Evolutionary conservation across 441 rosid genomes (phyloP).

Genomic region (Arabidopsis hybrid): DNA sequence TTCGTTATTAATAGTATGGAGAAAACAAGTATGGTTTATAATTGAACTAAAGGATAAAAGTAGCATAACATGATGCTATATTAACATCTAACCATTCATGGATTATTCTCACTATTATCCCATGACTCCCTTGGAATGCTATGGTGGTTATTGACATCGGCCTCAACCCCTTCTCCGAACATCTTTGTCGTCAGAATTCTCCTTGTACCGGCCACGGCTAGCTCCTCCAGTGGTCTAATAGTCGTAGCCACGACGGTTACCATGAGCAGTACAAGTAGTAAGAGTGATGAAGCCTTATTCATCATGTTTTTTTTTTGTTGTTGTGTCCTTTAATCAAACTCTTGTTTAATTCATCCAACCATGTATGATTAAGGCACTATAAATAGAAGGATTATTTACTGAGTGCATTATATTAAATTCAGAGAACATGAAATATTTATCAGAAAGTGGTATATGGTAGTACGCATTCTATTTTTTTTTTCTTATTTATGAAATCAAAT

Average conservation of each 20-base stretch:
- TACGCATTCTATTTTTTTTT: slow-evolving; percentile 9
- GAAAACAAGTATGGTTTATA: not conserved
- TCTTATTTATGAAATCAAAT: not conserved
- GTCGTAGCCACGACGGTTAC: not conserved
- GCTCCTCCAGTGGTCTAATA: not conserved
- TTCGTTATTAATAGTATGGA: not conserved
- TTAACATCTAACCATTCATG: slow-evolving; percentile 2
- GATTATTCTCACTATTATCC: slow-evolving; percentile 27
- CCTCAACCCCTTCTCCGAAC: slow-evolving; percentile 35
- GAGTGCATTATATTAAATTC: not conserved
- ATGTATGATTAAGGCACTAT: not conserved
- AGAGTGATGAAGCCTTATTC: slow-evolving; percentile 17
- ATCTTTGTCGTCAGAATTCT: not conserved
- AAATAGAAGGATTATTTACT: not conserved
- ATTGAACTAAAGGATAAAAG: not conserved
- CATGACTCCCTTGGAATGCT: slow-evolving; percentile 49
- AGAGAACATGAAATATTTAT: not conserved
- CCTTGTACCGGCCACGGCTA: not conserved
- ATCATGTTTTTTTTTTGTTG: slow-evolving; percentile 5
- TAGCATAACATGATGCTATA: not conserved
- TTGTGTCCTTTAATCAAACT: not conserved
- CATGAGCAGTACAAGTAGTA: slow-evolving; percentile 8
- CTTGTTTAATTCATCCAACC: not conserved
- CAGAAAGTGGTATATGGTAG: not conserved
- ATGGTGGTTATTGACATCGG: slow-evolving; percentile 50